phyloP scores from a whole-genome alignment of 345 rosid genomes.

The Melaleuca alternifolia region DNA sequence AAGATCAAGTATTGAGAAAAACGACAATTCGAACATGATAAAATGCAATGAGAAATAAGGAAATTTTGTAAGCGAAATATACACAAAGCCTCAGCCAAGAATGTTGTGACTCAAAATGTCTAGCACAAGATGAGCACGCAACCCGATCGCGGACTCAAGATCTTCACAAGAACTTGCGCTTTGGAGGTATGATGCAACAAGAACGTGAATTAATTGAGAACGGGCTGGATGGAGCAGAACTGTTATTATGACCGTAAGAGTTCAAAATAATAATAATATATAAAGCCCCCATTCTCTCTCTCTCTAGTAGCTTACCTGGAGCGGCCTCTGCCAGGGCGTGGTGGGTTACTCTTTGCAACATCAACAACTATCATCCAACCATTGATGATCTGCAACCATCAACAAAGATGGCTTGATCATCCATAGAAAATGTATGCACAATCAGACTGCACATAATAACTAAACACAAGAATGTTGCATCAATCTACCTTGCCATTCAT shows the following conservation, averaged over 20 bases:
- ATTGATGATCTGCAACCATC: conserved; percentile 67
- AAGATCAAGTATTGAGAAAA: neutral
- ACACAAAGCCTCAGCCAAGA: neutral
- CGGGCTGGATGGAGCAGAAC: neutral
- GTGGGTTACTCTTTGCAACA: conserved; percentile 62
- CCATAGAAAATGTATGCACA: neutral
- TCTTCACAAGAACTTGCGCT: neutral
- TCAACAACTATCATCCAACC: conserved; percentile 99
- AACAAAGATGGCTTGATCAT: neutral
- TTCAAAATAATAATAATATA: no score
- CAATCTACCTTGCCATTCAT: conserved; percentile 84
- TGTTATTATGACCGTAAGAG: neutral
- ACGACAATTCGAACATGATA: neutral
- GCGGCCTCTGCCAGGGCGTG: conserved; percentile 25
- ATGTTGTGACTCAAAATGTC: neutral
- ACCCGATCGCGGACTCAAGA: neutral
- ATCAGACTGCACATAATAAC: neutral
- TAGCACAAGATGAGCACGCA: neutral
- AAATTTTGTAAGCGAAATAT: neutral
- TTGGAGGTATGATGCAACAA: neutral
- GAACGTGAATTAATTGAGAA: neutral
- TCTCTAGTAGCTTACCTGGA: conserved; percentile 6
- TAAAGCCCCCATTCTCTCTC: neutral
- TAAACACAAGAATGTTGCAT: neutral
- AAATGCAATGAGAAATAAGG: neutral